phyloP scores from a whole-genome alignment of 495 filamentous ascomycete species.

The Penicillium coffeae region DNA sequence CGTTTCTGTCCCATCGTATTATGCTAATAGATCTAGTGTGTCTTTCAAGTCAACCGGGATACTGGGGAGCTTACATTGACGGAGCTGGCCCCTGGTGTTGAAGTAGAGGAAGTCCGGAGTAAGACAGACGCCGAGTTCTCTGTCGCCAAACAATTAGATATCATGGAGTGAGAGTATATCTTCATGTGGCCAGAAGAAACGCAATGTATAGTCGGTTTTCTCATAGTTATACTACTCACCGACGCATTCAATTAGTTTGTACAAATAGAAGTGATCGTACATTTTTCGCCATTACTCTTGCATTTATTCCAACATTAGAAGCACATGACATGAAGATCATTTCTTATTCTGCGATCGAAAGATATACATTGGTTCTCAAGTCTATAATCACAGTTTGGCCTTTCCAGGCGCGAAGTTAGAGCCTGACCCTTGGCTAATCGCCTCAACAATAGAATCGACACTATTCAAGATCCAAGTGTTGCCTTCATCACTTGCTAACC shows the following conservation, averaged over 20 bases:
- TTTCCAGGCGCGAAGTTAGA: conserved; percentile 58
- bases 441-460: conserved; percentile 64
- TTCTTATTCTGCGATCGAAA: no score
- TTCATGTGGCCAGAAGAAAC: background rate
- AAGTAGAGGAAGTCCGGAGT: conserved; percentile 75
- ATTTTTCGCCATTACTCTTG: no score
- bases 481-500: conserved; percentile 70
- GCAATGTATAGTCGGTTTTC: no score
- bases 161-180: conserved; percentile 58
- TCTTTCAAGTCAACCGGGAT: conserved; percentile 82
- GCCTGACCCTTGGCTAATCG: conserved; percentile 54
- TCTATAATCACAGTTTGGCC: conserved; percentile 42
- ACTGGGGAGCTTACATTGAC: conserved; percentile 70
- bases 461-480: conserved; percentile 66
- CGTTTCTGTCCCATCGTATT: background rate
- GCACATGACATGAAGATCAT: no score
- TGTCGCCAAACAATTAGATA: conserved; percentile 65
- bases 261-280: no score
- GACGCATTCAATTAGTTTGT: no score
- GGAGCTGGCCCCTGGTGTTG: conserved; percentile 80
- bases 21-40: conserved; percentile 40
- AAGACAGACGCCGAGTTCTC: conserved; percentile 83
- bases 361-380: background rate
- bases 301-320: no score
- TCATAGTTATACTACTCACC: no score